Conservation (phyloP, 2,329 filamentous ascomycete genomes). For the Aureobasidium sp. region DNA sequence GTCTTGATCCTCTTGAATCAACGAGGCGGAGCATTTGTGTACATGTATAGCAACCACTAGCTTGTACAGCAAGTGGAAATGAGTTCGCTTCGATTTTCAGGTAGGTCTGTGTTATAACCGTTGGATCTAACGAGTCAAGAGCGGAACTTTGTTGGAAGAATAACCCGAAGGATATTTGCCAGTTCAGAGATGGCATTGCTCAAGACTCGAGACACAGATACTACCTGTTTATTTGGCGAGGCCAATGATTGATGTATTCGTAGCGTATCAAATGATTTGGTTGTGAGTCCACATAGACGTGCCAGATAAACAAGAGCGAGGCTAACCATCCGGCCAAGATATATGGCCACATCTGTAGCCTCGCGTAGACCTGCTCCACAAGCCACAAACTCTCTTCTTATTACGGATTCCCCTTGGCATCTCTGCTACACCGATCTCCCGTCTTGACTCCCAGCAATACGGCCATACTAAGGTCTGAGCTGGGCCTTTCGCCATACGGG, state of each 20-base stretch:
- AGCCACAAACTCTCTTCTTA: slow-evolving; percentile 1
- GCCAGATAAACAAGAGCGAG: not conserved
- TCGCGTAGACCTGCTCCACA: not conserved
- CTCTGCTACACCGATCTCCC: slow-evolving; percentile 1
- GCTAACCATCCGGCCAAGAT: not conserved
- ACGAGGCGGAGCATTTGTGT: not conserved
- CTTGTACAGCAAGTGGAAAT: not conserved
- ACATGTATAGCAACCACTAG: slow-evolving; percentile 7
- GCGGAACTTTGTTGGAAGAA: too few species aligned
- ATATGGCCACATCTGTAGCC: not conserved
- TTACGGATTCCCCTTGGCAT: not conserved
- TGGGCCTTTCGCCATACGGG: not conserved
- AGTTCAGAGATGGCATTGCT: not conserved
- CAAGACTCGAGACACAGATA: not conserved
- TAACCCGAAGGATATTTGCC: too few species aligned
- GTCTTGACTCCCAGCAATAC: not conserved
- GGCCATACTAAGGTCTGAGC: not conserved
- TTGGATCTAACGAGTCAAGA: slow-evolving; percentile 6
- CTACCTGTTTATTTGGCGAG: too few species aligned
- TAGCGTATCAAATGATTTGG: not conserved
- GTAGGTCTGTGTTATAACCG: not conserved
- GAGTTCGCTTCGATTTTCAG: not conserved
- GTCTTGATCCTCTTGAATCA: not conserved
- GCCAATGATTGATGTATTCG: too few species aligned
- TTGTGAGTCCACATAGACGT: not conserved